phyloP scores from a whole-genome alignment of 2,329 filamentous ascomycete species.

The Venturia carpophila region DNA sequence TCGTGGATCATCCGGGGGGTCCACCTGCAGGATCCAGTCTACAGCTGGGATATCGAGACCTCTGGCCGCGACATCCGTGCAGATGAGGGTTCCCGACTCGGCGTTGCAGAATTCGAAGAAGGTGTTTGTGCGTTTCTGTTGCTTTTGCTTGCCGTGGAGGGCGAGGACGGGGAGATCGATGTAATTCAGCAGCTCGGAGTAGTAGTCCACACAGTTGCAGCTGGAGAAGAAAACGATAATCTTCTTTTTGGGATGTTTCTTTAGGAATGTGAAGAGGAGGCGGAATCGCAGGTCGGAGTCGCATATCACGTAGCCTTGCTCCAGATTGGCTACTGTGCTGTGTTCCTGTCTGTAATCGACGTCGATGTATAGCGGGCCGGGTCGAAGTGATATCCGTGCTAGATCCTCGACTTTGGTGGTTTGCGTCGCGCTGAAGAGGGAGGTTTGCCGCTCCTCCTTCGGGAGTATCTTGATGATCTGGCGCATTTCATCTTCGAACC shows the following conservation, averaged over 20 bases:
- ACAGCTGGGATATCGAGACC: conserved; percentile 93
- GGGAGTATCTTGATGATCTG: conserved; percentile 93
- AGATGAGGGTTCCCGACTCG: conserved; percentile 79
- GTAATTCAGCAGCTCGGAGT: conserved; percentile 91
- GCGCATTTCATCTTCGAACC: conserved; percentile 97
- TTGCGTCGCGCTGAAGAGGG: conserved; percentile 98
- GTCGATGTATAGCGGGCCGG: conserved; percentile 92
- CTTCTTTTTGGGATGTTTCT: conserved; percentile 81
- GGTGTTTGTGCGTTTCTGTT: conserved; percentile 96
- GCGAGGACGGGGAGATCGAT: conserved; percentile 87
- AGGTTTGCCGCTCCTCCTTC: conserved; percentile 79
- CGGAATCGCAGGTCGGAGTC: conserved; percentile 91
- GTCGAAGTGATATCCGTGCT: conserved; percentile 82
- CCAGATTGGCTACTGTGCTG: conserved; percentile 84
- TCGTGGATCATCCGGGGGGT: conserved; percentile 78
- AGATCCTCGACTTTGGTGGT: conserved; percentile 98
- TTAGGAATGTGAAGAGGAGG: conserved; percentile 88
- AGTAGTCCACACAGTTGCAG: conserved; percentile 92
- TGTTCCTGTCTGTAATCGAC: conserved; percentile 85
- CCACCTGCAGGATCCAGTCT: conserved; percentile 95
- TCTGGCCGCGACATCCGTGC: conserved; percentile 91
- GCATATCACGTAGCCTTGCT: conserved; percentile 93
- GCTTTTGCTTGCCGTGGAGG: conserved; percentile 89
- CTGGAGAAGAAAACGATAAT: conserved; percentile 83
- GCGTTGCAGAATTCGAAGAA: conserved; percentile 96